Conservation (phyloP, 1,139 yeast species). For the Diutina sp. region DNA sequence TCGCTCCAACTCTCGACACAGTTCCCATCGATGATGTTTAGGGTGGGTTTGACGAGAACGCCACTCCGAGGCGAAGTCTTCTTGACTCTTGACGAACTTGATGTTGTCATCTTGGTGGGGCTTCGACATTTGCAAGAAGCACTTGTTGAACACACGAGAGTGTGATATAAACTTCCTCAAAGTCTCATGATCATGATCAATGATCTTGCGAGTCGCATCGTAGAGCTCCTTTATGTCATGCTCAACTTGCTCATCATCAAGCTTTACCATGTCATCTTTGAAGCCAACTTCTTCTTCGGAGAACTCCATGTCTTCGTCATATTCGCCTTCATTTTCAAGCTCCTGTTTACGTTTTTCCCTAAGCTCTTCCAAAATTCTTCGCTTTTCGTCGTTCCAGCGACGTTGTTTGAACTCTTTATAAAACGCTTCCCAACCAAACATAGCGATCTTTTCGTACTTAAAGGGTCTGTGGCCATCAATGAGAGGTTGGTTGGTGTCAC, state of each 20-base stretch:
- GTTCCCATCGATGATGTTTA: not conserved
- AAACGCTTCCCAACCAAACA: not conserved
- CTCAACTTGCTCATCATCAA: not conserved
- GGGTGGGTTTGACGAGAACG: not conserved
- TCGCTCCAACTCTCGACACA: slow-evolving; percentile 14
- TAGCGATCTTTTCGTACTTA: not conserved
- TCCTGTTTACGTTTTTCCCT: not conserved
- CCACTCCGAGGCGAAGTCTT: not conserved
- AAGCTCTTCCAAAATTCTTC: not conserved
- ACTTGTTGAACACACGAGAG: not conserved
- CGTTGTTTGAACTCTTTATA: not conserved
- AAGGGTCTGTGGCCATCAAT: not conserved
- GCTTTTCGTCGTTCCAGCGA: not conserved
- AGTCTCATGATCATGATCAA: not conserved
- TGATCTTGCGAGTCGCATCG: not conserved
- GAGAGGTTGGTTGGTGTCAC: not conserved
- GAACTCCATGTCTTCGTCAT: not conserved
- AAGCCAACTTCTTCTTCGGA: not conserved
- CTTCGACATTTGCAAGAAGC: not conserved
- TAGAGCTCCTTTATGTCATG: not conserved
- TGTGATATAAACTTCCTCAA: not conserved
- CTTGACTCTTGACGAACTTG: not conserved
- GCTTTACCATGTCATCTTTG: not conserved
- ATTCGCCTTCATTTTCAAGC: not conserved
- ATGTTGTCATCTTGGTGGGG: not conserved